These are phyloP conservation scores for Leucocoprinus sp. DNA, from an alignment of 768 basidiomycete genomes.

Conservation along the genomic window DNA sequence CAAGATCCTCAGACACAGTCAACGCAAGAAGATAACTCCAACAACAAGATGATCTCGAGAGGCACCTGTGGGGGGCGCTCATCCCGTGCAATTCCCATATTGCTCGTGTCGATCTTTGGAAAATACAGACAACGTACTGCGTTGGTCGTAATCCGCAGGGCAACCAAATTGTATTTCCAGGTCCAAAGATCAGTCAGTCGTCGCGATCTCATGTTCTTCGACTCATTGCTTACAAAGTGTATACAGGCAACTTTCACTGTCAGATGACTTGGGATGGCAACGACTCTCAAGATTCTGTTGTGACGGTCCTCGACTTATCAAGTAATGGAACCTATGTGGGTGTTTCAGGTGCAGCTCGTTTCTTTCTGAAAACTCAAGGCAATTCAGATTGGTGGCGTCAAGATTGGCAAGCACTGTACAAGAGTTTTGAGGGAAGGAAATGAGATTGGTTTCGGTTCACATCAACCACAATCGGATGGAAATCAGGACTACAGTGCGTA, in stretches of 20 bases:
- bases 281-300: constrained; percentile 29
- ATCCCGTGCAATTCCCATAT: constrained; percentile 50
- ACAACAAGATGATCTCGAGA: constrained; percentile 22
- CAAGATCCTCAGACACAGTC: constrained; percentile 36
- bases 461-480: constrained; percentile 34
- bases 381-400: constrained; percentile 55
- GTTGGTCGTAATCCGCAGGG: constrained; percentile 46
- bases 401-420: constrained; percentile 49
- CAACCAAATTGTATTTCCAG: constrained; percentile 52
- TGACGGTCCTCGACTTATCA: constrained; percentile 48
- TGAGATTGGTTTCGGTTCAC: constrained; percentile 79
- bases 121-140: constrained; percentile 35
- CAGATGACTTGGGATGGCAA: constrained; percentile 51
- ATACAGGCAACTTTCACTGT: constrained; percentile 52
- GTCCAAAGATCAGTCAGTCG: constrained; percentile 67
- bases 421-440: constrained; percentile 68
- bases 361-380: constrained; percentile 1
- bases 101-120: constrained; percentile 56
- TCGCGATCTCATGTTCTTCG: neutral
- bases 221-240: neutral
- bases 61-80: constrained; percentile 63
- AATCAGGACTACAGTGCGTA: constrained; percentile 67
- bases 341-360: constrained; percentile 5
- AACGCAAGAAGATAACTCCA: constrained; percentile 38
- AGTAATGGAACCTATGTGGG: constrained; percentile 72